Base-by-base conservation (phyloP, 2,329 filamentous ascomycete species). In the Rugonectria rugulosa region DNA sequence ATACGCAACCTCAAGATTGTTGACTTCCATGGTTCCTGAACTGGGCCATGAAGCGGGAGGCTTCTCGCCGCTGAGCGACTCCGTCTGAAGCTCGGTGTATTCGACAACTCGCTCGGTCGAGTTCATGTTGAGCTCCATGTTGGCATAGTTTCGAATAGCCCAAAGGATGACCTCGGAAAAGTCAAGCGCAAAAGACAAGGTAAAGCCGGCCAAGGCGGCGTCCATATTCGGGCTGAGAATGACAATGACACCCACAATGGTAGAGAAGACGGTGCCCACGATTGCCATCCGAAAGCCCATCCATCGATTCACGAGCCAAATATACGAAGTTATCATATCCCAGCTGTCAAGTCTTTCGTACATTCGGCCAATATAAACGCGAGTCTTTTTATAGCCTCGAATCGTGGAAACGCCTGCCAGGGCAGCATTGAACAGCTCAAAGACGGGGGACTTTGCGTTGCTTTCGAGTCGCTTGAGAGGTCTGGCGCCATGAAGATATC, bases 401-500 rank as follows among this genome's bases (percentile, higher is more conserved):
- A 95, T 91, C 0, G 90, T 93, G 2, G 85, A 79, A 15, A 95
- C 84, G 5, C 91, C 91, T 0, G 84, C 82, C 9, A 94, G 80
- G 0, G 88, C 85, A 1, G 88, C 86, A 10, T 87, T 88, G 65
- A 94, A 93, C 59, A 91, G 86, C 70, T 94, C 90, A 64, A 92
- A 93, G 1, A 94, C 86, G 0, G 91, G 91, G 0, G 87, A 90
- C 72, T 92, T 93, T 51, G 86, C 83, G 3, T 83, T 91, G 61
- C 87, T 91, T 71, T 94, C 90, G 1, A 94, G 81, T 5, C 91
- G 81, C 74, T 93, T 94, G 57, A 89, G 81, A 26, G 92, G 89
- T 32, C 91, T 81, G 0, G 90, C 89, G 1, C 83, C 89, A n/a
- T 81, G 75, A 6, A 95, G 79, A 67, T 90, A 95, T 29, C 76